Conservation (phyloP, 148 eudicot species). For the Polygonum maritimum region DNA sequence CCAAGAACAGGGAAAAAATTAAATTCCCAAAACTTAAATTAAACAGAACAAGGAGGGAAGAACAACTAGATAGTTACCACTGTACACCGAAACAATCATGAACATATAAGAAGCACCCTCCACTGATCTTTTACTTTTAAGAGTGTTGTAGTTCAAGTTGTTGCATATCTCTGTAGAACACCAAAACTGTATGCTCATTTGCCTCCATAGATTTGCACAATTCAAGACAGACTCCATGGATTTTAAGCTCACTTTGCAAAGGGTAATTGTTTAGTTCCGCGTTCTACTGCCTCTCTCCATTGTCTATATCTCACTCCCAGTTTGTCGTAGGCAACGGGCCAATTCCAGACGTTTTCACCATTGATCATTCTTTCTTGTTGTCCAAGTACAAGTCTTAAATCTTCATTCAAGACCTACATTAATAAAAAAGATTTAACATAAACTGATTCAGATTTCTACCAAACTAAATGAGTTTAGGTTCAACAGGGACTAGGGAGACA, state of each 20-base stretch:
- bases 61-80: neutral
- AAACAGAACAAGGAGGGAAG: neutral
- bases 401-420: slow-evolving; percentile 78
- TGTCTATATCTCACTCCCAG: slow-evolving; percentile 85
- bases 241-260: slow-evolving; percentile 24
- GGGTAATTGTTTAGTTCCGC: slow-evolving; percentile 52
- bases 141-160: neutral
- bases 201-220: neutral
- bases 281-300: slow-evolving; percentile 82
- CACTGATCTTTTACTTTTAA: neutral
- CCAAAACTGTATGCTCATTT: slow-evolving; percentile 4
- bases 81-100: neutral
- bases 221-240: neutral
- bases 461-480: neutral
- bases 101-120: neutral
- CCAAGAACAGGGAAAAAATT: neutral
- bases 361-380: slow-evolving; percentile 90
- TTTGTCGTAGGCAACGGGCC: slow-evolving; percentile 85
- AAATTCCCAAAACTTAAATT: neutral
- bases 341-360: slow-evolving; percentile 86
- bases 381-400: slow-evolving; percentile 73
- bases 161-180: neutral
- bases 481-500: neutral
- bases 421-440: no score
- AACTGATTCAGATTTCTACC: neutral